phyloP scores from a whole-genome alignment of 768 basidiomycete genomes.

The Naematelia encephala region DNA sequence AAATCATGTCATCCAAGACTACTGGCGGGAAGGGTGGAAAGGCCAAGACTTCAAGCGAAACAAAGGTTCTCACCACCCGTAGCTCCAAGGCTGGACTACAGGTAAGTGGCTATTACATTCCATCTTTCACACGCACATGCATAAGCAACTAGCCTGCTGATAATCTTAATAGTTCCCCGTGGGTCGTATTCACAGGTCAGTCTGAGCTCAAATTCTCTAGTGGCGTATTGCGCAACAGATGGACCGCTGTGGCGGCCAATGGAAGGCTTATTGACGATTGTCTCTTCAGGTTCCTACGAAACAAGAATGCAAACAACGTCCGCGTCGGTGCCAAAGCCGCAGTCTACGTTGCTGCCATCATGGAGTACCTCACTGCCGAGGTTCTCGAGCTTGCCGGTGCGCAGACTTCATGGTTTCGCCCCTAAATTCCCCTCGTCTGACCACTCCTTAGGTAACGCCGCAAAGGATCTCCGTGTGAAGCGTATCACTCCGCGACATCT shows the following conservation, averaged over 20 bases:
- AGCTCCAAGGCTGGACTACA: slow-evolving; percentile 85
- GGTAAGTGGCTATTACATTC: slow-evolving; percentile 54
- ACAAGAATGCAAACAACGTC: slow-evolving; percentile 86
- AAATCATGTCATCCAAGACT: slow-evolving; percentile 41
- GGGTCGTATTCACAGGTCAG: slow-evolving; percentile 92
- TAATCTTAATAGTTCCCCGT: slow-evolving; percentile 71
- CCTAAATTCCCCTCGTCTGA: neutral
- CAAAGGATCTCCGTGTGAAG: slow-evolving; percentile 94
- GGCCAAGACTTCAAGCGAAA: slow-evolving; percentile 50
- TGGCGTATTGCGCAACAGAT: neutral
- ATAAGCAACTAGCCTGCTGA: neutral
- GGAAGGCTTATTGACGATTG: neutral
- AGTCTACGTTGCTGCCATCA: slow-evolving; percentile 91
- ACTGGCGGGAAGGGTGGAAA: slow-evolving; percentile 52
- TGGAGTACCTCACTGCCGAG: slow-evolving; percentile 94
- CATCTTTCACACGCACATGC: neutral
- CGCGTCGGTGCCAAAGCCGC: slow-evolving; percentile 97
- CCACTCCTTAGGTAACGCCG: slow-evolving; percentile 72
- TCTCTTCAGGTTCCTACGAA: slow-evolving; percentile 60
- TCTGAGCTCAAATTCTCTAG: neutral
- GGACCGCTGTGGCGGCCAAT: neutral
- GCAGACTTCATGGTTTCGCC: slow-evolving; percentile 50
- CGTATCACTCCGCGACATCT: slow-evolving; percentile 95
- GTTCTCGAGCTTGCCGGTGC: slow-evolving; percentile 90
- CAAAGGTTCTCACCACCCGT: slow-evolving; percentile 51